Evolutionary conservation across 2,329 filamentous ascomycete genomes (phyloP).

Genomic region (Paecilomyces sp.): DNA sequence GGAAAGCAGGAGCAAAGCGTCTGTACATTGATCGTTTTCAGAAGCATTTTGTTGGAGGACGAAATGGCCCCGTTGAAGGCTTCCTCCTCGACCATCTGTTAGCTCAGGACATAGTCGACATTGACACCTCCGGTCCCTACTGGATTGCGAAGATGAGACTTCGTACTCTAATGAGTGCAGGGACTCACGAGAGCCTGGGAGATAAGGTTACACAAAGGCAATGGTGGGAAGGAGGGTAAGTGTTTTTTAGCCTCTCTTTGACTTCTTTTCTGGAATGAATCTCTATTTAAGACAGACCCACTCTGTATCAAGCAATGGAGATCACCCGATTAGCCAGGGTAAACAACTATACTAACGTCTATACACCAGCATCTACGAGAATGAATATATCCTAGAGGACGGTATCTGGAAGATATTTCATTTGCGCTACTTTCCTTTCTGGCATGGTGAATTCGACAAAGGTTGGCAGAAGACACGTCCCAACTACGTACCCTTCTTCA

Average conservation of each 20-base stretch:
- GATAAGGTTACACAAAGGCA: conserved; percentile 46
- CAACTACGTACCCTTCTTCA: conserved; percentile 48
- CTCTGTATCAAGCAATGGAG: neutral
- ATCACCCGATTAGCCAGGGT: neutral
- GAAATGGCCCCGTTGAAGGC: conserved; percentile 50
- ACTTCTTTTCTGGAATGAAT: neutral
- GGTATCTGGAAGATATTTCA: conserved; percentile 50
- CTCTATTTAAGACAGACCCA: neutral
- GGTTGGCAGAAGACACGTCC: conserved; percentile 49
- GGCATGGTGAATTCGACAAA: conserved; percentile 48
- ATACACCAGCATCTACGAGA: conserved; percentile 42
- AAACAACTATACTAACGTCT: neutral
- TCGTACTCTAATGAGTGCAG: conserved; percentile 50
- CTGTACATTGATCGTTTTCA: conserved; percentile 50
- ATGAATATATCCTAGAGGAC: conserved; percentile 52
- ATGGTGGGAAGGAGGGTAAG: conserved; percentile 50
- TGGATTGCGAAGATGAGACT: conserved; percentile 44
- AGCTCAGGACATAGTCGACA: conserved; percentile 51
- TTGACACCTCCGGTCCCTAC: conserved; percentile 36
- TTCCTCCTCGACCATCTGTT: conserved; percentile 53
- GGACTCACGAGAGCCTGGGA: conserved; percentile 46
- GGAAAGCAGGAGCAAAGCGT: conserved; percentile 44
- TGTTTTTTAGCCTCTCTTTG: neutral
- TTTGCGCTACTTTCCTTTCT: conserved; percentile 52
- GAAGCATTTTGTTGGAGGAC: conserved; percentile 44